phyloP scores from a whole-genome alignment of 2,329 filamentous ascomycete species.

The Penicillium nordicum region DNA sequence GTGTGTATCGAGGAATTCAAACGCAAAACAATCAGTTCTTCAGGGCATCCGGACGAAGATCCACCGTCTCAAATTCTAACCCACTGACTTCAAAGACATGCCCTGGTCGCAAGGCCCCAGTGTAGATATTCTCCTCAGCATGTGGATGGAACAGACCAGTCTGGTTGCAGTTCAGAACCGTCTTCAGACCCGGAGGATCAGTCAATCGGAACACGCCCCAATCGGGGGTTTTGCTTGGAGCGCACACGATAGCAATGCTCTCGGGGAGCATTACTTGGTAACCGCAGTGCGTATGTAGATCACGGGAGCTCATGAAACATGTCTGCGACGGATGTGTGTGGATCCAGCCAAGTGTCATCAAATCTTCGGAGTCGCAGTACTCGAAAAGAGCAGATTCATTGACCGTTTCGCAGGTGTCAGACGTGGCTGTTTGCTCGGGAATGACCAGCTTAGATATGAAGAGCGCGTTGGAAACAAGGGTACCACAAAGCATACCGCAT shows the following conservation, averaged over 20 bases:
- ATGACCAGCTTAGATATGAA: conserved; percentile 88
- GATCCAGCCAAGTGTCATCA: conserved; percentile 92
- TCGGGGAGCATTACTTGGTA: conserved; percentile 97
- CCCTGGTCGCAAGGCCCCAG: conserved; percentile 66
- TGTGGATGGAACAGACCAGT: conserved; percentile 82
- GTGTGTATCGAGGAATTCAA: conserved; percentile 7
- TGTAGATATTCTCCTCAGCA: conserved; percentile 69
- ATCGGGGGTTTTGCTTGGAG: conserved; percentile 69
- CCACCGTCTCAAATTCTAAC: conserved; percentile 65
- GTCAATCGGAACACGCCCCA: conserved; percentile 92
- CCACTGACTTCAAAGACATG: conserved; percentile 68
- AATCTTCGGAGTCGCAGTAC: conserved; percentile 77
- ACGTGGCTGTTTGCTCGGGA: conserved; percentile 83
- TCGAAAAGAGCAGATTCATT: conserved; percentile 84
- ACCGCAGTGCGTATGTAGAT: conserved; percentile 87
- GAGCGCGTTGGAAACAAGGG: conserved; percentile 84
- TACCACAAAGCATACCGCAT: conserved; percentile 90
- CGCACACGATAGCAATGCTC: conserved; percentile 94
- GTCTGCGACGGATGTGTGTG: conserved; percentile 96
- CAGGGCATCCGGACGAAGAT: conserved; percentile 47
- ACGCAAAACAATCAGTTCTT: conserved; percentile 5
- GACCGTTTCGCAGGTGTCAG: conserved; percentile 91
- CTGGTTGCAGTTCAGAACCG: conserved; percentile 76
- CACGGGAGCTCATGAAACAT: conserved; percentile 94
- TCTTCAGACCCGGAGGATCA: conserved; percentile 81